Evolutionary conservation across 352 stramenopile genomes (phyloP), one percentile per base, ranked within the genome.

Genomic region (Aphanomyces stellatus): DNA sequence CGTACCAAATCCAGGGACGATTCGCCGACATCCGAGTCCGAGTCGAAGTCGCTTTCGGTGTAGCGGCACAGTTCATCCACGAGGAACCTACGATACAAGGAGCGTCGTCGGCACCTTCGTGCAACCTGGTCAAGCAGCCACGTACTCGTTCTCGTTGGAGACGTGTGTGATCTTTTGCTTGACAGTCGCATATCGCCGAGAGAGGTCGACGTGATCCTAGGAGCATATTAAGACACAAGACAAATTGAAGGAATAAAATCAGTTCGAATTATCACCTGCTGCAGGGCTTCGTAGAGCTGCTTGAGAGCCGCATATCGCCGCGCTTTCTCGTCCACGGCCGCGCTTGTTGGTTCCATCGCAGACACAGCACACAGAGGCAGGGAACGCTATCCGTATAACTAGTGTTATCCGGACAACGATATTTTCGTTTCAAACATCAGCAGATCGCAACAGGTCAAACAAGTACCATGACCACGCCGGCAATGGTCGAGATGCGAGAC

Each of bases 41-140:
- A 67, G 27, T 67, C 60, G 57, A 67, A 67, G 34, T 67, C 60
- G 49, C 60, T 67, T 27, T 49, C 60, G 25, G 60, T 49, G 49
- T 59, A 67, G 3, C 60, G 60, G 34, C 60, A 67, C n/a, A 67
- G 34, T 24, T 67, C 60, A 5, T 67, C 60, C 8, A 67, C 43
- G 13, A 67, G 42, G 37, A 30, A 48, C 49, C 60, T 67, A 67
- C 11, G 24, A 4, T 24, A 59, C 11, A 19, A 19, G 22, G 25
- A 30, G 41, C 51, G 22, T 22, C 40, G 19, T 2, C n/a, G 8
- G 22, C n/a, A n/a, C n/a, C n/a, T n/a, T n/a, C n/a, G n/a, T n/a
- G n/a, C 24, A 28, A 53, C 30, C 19, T 49, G 28, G n/a, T 15
- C 24, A 57, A 35, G 31, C 7, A 31, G 11, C 13, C 7, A 8